phyloP scores from a whole-genome alignment of 306 rosid genomes.

The Prunus persica region DNA sequence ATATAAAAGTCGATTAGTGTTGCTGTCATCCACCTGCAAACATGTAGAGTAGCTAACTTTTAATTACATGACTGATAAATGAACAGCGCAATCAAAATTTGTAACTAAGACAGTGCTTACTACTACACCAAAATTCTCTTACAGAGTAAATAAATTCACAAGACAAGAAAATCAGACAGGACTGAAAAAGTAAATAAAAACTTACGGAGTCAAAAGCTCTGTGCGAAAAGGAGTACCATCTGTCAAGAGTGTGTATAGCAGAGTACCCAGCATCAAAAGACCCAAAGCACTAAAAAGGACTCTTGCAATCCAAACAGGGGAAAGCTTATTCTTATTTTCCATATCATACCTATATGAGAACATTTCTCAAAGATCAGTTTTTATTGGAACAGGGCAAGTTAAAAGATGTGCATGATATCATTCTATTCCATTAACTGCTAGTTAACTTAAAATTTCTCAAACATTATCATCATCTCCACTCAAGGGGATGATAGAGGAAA shows the following conservation, averaged over 20 bases:
- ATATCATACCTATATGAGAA: conserved; percentile 38
- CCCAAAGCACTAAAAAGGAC: conserved; percentile 58
- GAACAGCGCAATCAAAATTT: not conserved
- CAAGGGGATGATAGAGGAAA: not conserved
- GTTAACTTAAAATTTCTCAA: not conserved
- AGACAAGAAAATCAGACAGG: not conserved
- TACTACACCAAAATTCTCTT: not conserved
- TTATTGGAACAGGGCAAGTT: not conserved
- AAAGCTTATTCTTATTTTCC: conserved; percentile 32
- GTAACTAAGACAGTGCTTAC: not conserved
- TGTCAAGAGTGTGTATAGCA: conserved; percentile 62
- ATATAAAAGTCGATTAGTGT: conserved; percentile 79
- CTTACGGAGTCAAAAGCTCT: conserved; percentile 87
- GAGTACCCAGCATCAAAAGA: conserved; percentile 57
- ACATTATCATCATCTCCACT: not conserved
- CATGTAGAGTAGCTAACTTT: conserved; percentile 19
- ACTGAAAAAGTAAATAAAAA: conserved; percentile 15
- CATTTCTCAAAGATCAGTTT: conserved; percentile 2
- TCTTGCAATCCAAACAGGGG: conserved; percentile 42
- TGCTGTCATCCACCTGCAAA: conserved; percentile 76
- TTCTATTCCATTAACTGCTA: not conserved
- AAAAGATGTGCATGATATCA: not conserved
- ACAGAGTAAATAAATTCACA: not conserved
- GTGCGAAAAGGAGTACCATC: conserved; percentile 76
- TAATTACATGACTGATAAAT: conserved; percentile 15